phyloP scores from a whole-genome alignment of 306 rosid species.

The barrel medic (Medicago truncatula) region MtrunA17r5.0-ANR NC_053048.1:19817501-19818000 shows the following conservation, averaged over 20 bases:
- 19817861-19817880: constrained; percentile 12
- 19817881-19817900: constrained; percentile 75
- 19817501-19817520: background rate
- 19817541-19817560: background rate
- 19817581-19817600: background rate
- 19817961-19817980: constrained; percentile 92
- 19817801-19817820: background rate
- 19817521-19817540: background rate
- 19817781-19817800: background rate
- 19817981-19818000: constrained; percentile 60
- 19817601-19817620: background rate
- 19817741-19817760: background rate
- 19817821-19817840: background rate
- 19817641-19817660: too few species aligned
- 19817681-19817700: background rate
- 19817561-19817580: too few species aligned
- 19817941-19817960: constrained; percentile 91
- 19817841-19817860: background rate
- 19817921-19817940: constrained; percentile 86
- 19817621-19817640: background rate
- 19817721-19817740: background rate
- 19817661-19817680: too few species aligned
- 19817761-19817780: background rate
- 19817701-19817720: background rate
- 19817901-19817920: constrained; percentile 90